These are phyloP conservation scores for Corymbia citriodora DNA, from an alignment of 441 rosid species.

Conservation along the genomic window DNA sequence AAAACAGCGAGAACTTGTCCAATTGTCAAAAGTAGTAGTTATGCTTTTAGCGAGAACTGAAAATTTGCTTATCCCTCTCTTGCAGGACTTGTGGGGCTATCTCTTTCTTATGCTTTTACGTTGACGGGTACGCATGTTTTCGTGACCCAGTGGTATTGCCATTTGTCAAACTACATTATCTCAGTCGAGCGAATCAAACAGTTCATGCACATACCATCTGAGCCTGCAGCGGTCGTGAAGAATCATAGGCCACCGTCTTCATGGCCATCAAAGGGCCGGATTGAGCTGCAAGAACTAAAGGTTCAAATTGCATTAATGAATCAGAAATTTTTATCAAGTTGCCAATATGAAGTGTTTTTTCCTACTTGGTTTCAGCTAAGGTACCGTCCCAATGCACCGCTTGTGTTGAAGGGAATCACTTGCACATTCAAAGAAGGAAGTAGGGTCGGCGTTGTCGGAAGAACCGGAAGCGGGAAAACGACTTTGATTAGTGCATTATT, in stretches of 20 bases:
- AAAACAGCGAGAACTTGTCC: neutral
- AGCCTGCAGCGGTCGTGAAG: constrained; percentile 65
- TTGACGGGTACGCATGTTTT: constrained; percentile 57
- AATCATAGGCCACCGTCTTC: constrained; percentile 43
- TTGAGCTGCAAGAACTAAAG: constrained; percentile 73
- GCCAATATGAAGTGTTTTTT: neutral
- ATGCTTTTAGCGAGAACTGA: too few species aligned
- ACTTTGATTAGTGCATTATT: constrained; percentile 61
- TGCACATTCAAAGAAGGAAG: neutral
- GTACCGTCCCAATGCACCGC: neutral
- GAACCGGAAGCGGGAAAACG: constrained; percentile 7
- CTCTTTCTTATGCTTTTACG: constrained; percentile 72
- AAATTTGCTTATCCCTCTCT: neutral
- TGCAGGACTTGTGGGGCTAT: constrained; percentile 87
- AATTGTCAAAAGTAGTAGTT: neutral
- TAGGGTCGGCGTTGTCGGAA: neutral
- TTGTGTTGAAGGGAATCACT: neutral
- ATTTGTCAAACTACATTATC: constrained; percentile 63
- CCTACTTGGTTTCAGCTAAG: neutral
- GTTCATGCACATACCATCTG: constrained; percentile 69
- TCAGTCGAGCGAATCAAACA: constrained; percentile 85
- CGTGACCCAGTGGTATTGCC: constrained; percentile 63
- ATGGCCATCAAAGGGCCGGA: constrained; percentile 57
- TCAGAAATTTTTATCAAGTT: neutral
- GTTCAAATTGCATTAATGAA: constrained; percentile 16